Percentiles rank a stretch among this genome's conserved stretches.
Conservation (phyloP, 768 basidiomycete species). For the Kwoniella bestiolae region DNA sequence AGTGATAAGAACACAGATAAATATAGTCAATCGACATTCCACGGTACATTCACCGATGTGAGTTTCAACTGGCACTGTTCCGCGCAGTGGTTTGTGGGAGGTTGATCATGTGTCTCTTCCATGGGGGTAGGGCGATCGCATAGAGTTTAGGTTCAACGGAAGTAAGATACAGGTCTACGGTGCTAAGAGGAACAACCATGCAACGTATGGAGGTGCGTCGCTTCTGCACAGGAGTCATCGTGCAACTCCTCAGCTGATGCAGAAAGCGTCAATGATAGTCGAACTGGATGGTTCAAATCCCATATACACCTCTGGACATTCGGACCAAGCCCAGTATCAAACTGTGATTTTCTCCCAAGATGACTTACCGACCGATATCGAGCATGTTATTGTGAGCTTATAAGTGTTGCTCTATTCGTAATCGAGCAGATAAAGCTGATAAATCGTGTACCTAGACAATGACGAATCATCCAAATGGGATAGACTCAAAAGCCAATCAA, state of each 20-base stretch:
- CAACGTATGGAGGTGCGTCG: conserved; percentile 16
- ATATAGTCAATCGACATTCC: conserved; percentile 14
- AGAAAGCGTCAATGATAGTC: neutral
- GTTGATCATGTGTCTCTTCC: neutral
- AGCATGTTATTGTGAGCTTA: conserved; percentile 34
- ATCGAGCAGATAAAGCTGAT: no score
- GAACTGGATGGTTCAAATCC: conserved; percentile 3
- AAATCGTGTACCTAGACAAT: neutral
- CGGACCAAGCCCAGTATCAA: conserved; percentile 10
- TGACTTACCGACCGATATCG: conserved; percentile 17
- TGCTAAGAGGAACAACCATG: conserved; percentile 35
- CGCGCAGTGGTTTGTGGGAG: no score
- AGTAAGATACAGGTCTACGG: conserved; percentile 34
- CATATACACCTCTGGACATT: neutral
- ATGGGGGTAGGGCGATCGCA: conserved; percentile 28
- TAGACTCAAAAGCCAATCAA: conserved; percentile 14
- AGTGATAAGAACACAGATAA: neutral
- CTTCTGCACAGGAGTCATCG: neutral
- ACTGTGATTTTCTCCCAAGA: conserved; percentile 12
- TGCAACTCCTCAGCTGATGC: neutral
- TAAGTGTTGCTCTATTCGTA: no score
- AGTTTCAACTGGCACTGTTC: no score
- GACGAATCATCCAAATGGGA: conserved; percentile 12
- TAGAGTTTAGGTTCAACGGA: conserved; percentile 38
- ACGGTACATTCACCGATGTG: conserved; percentile 10